phyloP scores from a whole-genome alignment of 2,329 filamentous ascomycete genomes.

The Proliferodiscus dingleyae region DNA sequence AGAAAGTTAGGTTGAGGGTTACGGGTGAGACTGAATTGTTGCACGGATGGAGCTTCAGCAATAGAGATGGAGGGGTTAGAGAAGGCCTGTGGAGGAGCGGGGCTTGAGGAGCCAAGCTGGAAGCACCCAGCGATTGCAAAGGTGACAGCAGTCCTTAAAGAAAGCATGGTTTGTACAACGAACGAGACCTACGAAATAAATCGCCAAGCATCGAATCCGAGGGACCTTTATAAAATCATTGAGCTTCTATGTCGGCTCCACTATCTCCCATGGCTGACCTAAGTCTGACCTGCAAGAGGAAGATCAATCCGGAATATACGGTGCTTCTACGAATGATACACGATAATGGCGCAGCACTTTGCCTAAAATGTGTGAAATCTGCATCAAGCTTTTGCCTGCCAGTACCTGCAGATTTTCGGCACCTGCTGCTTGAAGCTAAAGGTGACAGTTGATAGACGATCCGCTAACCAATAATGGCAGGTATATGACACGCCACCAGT shows the following conservation, averaged over 20 bases:
- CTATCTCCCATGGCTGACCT: neutral
- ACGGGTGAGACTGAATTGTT: neutral
- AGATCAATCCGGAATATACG: neutral
- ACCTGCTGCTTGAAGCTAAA: neutral
- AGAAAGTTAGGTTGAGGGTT: neutral
- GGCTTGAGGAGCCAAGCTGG: neutral
- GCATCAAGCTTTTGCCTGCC: neutral
- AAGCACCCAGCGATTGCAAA: neutral
- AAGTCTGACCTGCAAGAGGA: neutral
- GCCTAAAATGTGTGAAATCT: too few relatives aligned
- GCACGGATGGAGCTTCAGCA: neutral
- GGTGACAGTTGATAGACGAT: neutral
- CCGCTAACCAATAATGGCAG: neutral
- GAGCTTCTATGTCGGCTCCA: neutral
- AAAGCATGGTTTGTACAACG: neutral
- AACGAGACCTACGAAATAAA: neutral
- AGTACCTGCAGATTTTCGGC: neutral
- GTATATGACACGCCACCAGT: too few relatives aligned
- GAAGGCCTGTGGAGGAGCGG: neutral
- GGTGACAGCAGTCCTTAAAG: neutral
- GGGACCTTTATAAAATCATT: neutral
- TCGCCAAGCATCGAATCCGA: neutral
- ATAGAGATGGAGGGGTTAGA: neutral
- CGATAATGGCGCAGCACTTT: too few relatives aligned
- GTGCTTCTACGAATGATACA: too few relatives aligned